These are phyloP conservation scores for Hanseniaspora mollemarum DNA, from an alignment of 805 yeast genomes.

Conservation along the genomic window DNA sequence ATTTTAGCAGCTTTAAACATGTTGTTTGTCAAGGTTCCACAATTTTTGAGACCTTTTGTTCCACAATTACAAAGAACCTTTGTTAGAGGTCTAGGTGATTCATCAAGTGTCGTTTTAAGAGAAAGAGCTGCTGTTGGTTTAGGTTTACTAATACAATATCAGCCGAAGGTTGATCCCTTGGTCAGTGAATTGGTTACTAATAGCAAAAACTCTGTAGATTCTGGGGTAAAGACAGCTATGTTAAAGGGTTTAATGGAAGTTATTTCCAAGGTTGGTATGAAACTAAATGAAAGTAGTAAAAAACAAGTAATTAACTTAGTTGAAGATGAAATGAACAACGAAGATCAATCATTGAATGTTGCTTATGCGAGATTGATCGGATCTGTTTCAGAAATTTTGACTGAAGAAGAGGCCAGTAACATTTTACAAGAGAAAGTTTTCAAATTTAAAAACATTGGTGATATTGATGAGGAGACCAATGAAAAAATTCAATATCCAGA, in stretches of 20 bases:
- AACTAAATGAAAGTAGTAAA: conserved; percentile 65
- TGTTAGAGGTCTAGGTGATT: conserved; percentile 79
- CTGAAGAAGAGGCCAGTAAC: conserved; percentile 49
- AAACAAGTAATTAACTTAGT: conserved; percentile 56
- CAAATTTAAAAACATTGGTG: conserved; percentile 32
- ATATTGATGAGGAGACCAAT: neutral
- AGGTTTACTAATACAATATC: conserved; percentile 76
- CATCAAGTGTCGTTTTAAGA: conserved; percentile 59
- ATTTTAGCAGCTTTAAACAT: conserved; percentile 73
- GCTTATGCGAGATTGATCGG: conserved; percentile 74
- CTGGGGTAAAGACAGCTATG: conserved; percentile 75
- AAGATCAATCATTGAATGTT: conserved; percentile 47
- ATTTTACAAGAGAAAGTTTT: conserved; percentile 53
- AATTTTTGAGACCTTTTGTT: conserved; percentile 82
- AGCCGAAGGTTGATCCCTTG: conserved; percentile 88
- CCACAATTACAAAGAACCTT: conserved; percentile 97
- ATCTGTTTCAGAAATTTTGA: conserved; percentile 56
- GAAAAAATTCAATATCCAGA: neutral
- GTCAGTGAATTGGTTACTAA: conserved; percentile 73
- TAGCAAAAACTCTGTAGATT: conserved; percentile 51
- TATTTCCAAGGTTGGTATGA: conserved; percentile 63
- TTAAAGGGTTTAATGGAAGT: conserved; percentile 75
- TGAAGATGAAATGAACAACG: conserved; percentile 50
- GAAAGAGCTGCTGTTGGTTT: conserved; percentile 79
- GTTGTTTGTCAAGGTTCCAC: conserved; percentile 73